phyloP scores from a whole-genome alignment of 139 green algal species.

The Chlorella sp. region DNA sequence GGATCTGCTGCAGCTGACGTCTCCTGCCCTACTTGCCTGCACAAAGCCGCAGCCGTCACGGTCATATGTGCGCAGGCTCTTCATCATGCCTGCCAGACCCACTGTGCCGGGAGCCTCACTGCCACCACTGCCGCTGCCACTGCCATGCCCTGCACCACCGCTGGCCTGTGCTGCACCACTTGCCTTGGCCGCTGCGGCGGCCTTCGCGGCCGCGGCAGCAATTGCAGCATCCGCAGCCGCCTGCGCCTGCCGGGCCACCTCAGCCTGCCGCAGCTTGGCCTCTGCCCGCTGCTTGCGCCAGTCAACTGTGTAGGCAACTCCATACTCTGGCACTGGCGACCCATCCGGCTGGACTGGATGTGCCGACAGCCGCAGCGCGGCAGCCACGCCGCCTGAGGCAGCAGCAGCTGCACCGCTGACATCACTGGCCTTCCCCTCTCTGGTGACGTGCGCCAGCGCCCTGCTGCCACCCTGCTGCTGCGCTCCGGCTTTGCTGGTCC shows the following conservation, averaged over 20 bases:
- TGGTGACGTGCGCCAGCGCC: background rate
- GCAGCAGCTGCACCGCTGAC: background rate
- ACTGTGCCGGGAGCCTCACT: background rate
- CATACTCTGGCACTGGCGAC: background rate
- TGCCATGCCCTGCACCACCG: no score
- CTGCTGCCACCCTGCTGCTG: background rate
- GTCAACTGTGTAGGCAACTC: background rate
- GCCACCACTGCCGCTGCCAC: background rate
- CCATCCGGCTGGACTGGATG: background rate
- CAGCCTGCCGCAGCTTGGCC: slow-evolving; percentile 1
- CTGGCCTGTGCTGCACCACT: background rate
- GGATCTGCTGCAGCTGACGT: no score
- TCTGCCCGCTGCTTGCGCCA: background rate
- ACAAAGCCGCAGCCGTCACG: background rate
- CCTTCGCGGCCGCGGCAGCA: background rate
- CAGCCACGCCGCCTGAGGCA: background rate
- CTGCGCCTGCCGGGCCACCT: background rate
- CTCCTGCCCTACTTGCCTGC: background rate
- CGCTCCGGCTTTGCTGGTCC: background rate
- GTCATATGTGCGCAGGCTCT: background rate
- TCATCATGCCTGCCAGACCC: slow-evolving; percentile 1
- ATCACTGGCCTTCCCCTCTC: background rate
- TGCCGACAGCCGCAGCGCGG: background rate
- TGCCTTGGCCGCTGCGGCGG: background rate
- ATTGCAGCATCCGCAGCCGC: background rate